Evolutionary conservation across 1,284 basidiomycete genomes (phyloP).

Genomic region (Ustilago crameri): DNA sequence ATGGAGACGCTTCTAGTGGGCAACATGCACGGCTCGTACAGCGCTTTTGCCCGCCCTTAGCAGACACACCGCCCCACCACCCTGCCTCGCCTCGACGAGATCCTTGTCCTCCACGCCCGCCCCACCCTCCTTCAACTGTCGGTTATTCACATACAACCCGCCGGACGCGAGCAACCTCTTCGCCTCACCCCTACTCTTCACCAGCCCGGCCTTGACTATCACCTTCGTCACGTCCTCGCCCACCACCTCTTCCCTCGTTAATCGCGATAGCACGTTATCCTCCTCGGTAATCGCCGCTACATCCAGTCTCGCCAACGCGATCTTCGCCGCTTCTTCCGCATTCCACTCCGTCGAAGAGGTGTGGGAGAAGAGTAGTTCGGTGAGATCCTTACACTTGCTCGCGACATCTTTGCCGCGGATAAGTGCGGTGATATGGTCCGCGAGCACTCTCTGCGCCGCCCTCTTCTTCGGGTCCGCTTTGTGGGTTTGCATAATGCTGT

Average conservation of each 20-base stretch:
- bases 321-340: slow-evolving; percentile 68
- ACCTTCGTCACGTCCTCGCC: slow-evolving; percentile 10
- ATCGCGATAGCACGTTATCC: not conserved
- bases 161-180: slow-evolving; percentile 23
- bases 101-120: slow-evolving; percentile 1
- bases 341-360: not conserved
- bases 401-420: slow-evolving; percentile 70
- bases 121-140: not conserved
- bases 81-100: not conserved
- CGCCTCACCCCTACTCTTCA: slow-evolving; percentile 29
- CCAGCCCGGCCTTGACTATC: slow-evolving; percentile 6
- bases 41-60: slow-evolving; percentile 24
- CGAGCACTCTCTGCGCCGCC: slow-evolving; percentile 80
- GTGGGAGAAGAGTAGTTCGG: slow-evolving; percentile 73
- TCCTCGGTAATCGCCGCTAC: not conserved
- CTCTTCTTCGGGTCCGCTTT: slow-evolving; percentile 74
- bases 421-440: slow-evolving; percentile 86
- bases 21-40: slow-evolving; percentile 9
- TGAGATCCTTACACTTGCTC: slow-evolving; percentile 71
- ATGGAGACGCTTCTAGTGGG: not conserved
- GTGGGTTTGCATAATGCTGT: slow-evolving; percentile 75
- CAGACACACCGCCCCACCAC: slow-evolving; percentile 7
- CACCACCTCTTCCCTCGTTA: slow-evolving; percentile 7
- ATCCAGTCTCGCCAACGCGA: slow-evolving; percentile 1
- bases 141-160: slow-evolving; percentile 40